These are phyloP conservation scores for Caryopteris hybrid DNA, from an alignment of 305 asterid species.

Conservation along the genomic window DNA sequence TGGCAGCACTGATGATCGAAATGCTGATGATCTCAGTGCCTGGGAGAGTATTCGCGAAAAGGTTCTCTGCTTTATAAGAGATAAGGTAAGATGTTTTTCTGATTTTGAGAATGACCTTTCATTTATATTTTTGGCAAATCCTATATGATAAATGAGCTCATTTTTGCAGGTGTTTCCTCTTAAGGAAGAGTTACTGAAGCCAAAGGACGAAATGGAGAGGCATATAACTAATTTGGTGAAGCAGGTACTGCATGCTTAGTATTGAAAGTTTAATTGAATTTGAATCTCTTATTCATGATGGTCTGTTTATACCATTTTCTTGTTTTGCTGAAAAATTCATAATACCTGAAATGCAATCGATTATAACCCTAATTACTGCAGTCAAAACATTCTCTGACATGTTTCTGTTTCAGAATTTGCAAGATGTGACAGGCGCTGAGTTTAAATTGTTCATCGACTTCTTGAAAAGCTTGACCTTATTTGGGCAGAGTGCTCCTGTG, in stretches of 20 bases:
- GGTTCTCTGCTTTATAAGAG: constrained; percentile 77
- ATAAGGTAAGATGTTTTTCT: constrained; percentile 52
- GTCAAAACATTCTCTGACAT: constrained; percentile 7
- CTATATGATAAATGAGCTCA: constrained; percentile 11
- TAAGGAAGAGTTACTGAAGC: constrained; percentile 74
- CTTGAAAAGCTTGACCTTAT: constrained; percentile 85
- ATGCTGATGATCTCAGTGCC: constrained; percentile 62
- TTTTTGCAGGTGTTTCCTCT: constrained; percentile 75
- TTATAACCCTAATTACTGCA: constrained; percentile 3
- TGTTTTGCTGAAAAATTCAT: neutral
- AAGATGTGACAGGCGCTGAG: constrained; percentile 86
- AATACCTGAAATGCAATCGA: neutral
- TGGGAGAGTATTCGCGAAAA: constrained; percentile 89
- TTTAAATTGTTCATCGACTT: constrained; percentile 85
- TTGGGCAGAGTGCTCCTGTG: constrained; percentile 72
- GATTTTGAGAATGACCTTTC: neutral
- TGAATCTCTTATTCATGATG: neutral
- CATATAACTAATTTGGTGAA: constrained; percentile 81
- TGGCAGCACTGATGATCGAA: constrained; percentile 76
- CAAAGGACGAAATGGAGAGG: constrained; percentile 86
- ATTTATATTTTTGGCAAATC: neutral
- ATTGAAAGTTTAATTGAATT: neutral
- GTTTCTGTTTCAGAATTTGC: constrained; percentile 66
- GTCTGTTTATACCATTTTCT: neutral
- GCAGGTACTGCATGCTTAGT: constrained; percentile 43